Base-by-base conservation (phyloP, 768 basidiomycete species). In the Rhizopogon salebrosus region DNA sequence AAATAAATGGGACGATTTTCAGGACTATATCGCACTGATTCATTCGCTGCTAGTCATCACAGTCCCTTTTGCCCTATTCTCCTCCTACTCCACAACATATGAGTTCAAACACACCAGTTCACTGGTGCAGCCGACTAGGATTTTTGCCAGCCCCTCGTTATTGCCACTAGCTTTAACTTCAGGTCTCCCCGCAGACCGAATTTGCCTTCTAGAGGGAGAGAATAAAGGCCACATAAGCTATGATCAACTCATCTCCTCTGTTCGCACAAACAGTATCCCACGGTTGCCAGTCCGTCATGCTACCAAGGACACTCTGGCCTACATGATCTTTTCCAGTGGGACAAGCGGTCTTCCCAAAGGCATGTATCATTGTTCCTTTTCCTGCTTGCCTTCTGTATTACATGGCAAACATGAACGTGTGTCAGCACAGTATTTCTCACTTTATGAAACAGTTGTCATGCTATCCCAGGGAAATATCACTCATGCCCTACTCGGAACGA, bases 311-410 rank as follows among this genome's bases (percentile, higher is more conserved):
- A 82, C 80, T 0, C 62, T 85, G 4, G 84, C 82, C 1, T 86
- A 85, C 61, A 70, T 86, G 6, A 71, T 85, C 0, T 84, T 84
- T 61, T 87, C 85, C 0, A 86, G 84, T 59, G 85, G 85, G 18
- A 87, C 84, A 0, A 85, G 76, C 57, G 85, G 84, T 0, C 67
- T 80, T 6, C 84, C 85, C 0, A 86, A 87, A 77, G 82, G 83
- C 80, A 9, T 8, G 60, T 52, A 11, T 5, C 35, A n/a, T n/a
- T n/a, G n/a, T n/a, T n/a, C 7, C 1, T 23, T 31, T 31, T 29
- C 7, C 29, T 29, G 29, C 1, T 9, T 3, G 6, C 13, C 16
- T 41, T 41, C 39, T 40, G 6, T 43, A 26, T 43, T 26, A 11
- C 13, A n/a, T n/a, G n/a, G 13, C 13, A 24, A 16, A 43, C 10